phyloP scores from a whole-genome alignment of 2,329 filamentous ascomycete species.

The Colletotrichum tropicicola region DNA sequence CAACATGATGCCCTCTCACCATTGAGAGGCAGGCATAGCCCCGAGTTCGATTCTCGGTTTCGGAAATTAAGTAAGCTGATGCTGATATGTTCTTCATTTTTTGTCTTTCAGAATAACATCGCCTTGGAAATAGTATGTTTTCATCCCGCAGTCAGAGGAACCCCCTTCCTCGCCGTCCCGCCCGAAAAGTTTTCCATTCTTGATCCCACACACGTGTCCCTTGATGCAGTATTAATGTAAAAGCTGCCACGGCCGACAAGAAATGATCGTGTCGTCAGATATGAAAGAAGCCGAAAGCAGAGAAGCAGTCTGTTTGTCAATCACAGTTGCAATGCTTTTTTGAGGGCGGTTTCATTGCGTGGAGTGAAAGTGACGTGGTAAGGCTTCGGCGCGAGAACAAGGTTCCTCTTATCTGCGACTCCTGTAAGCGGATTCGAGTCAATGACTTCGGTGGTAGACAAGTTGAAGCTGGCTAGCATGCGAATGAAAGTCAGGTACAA shows the following conservation, averaged over 20 bases:
- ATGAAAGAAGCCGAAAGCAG: too few relatives aligned
- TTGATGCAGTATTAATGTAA: too few relatives aligned
- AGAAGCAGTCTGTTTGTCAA: too few relatives aligned
- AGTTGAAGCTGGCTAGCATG: slow-evolving; percentile 58
- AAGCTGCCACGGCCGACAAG: too few relatives aligned
- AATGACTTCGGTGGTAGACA: slow-evolving; percentile 42
- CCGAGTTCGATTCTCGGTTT: slow-evolving; percentile 21
- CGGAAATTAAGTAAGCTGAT: too few relatives aligned
- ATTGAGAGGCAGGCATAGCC: slow-evolving; percentile 14
- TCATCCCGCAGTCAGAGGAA: too few relatives aligned
- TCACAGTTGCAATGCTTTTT: slow-evolving; percentile 3
- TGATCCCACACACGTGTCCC: too few relatives aligned
- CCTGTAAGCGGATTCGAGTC: slow-evolving; percentile 17
- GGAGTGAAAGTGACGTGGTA: slow-evolving; percentile 15
- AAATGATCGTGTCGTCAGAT: too few relatives aligned
- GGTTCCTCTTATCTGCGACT: slow-evolving; percentile 16
- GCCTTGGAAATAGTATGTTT: too few relatives aligned
- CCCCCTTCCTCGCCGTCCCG: too few relatives aligned
- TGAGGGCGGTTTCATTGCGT: slow-evolving; percentile 4
- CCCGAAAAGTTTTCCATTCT: too few relatives aligned
- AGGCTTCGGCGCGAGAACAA: slow-evolving; percentile 5
- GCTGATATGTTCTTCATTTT: neutral
- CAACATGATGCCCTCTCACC: slow-evolving; percentile 23
- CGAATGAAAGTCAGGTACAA: slow-evolving; percentile 62
- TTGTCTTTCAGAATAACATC: neutral